A percentile compares a stretch with the other conserved stretches of the same genome.
These are phyloP conservation scores for Rutstroemia sp. DNA, from an alignment of 2,329 filamentous ascomycete species.

Conservation along the genomic window DNA sequence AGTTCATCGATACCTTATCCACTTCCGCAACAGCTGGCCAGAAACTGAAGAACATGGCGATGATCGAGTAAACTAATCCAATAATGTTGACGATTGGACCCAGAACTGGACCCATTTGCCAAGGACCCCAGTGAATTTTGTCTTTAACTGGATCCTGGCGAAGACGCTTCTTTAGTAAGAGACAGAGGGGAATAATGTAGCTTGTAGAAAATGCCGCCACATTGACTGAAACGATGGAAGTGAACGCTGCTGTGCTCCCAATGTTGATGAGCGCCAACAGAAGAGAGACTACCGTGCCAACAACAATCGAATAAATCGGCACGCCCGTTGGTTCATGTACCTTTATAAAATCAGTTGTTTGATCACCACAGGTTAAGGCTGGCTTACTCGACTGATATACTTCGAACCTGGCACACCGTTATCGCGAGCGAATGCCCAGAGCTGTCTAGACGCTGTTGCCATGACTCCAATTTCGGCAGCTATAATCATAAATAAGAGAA, in stretches of 20 bases:
- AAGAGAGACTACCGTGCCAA: slow-evolving; percentile 28
- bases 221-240: slow-evolving; percentile 37
- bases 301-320: slow-evolving; percentile 18
- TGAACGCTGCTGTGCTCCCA: slow-evolving; percentile 36
- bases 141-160: slow-evolving; percentile 14
- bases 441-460: slow-evolving; percentile 31
- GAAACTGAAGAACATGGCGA: slow-evolving; percentile 11
- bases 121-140: slow-evolving; percentile 13
- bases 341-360: not conserved
- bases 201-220: slow-evolving; percentile 38
- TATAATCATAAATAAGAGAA: slow-evolving; percentile 34
- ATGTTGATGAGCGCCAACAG: slow-evolving; percentile 36
- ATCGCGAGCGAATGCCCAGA: slow-evolving; percentile 39
- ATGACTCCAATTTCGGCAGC: slow-evolving; percentile 32
- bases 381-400: slow-evolving; percentile 31
- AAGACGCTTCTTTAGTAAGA: slow-evolving; percentile 36
- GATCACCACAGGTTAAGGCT: not conserved
- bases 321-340: slow-evolving; percentile 15
- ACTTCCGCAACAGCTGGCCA: slow-evolving; percentile 2
- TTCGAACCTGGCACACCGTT: slow-evolving; percentile 34
- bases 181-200: slow-evolving; percentile 33
- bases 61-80: slow-evolving; percentile 2
- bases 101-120: slow-evolving; percentile 9
- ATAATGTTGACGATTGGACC: slow-evolving; percentile 6
- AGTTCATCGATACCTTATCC: slow-evolving; percentile 10